These are phyloP conservation scores for Penicillium crustosum DNA, from an alignment of 2,329 filamentous ascomycete genomes.

Conservation along the genomic window DNA sequence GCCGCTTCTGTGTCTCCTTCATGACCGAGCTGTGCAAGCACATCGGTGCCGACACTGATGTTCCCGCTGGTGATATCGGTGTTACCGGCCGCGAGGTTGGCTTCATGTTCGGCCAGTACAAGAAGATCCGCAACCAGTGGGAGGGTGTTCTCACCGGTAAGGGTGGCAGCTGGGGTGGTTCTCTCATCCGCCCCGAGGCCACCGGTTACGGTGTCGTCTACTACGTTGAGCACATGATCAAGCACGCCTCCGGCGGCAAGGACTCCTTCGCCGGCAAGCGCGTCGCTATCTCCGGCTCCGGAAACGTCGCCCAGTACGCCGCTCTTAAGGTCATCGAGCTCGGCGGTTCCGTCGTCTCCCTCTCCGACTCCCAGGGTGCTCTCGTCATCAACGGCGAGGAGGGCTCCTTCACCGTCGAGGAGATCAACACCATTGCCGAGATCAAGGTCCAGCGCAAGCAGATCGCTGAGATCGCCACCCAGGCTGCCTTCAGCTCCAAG, in stretches of 20 bases:
- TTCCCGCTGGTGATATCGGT: constrained; percentile 96
- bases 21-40: constrained; percentile 95
- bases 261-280: constrained; percentile 87
- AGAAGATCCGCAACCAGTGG: constrained; percentile 82
- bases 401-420: constrained; percentile 70
- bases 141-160: constrained; percentile 97
- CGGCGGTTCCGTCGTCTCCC: constrained; percentile 84
- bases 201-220: constrained; percentile 96
- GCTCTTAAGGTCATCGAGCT: constrained; percentile 96
- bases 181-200: constrained; percentile 91
- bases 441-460: constrained; percentile 87
- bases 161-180: constrained; percentile 88
- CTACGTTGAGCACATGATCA: constrained; percentile 94
- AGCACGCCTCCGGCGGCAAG: constrained; percentile 73
- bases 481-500: constrained; percentile 56
- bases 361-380: constrained; percentile 87
- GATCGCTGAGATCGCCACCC: constrained; percentile 68
- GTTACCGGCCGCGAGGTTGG: constrained; percentile 90
- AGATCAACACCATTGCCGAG: constrained; percentile 74
- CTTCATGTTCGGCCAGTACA: constrained; percentile 93
- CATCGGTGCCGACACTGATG: constrained; percentile 93
- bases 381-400: constrained; percentile 72
- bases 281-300: constrained; percentile 92
- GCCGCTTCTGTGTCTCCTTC: constrained; percentile 93
- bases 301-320: constrained; percentile 97